A percentile compares a stretch with the other conserved stretches of the same genome.
These are phyloP conservation scores for Calonectria honghensis DNA, from an alignment of 2,329 filamentous ascomycete species.

Conservation along the genomic window DNA sequence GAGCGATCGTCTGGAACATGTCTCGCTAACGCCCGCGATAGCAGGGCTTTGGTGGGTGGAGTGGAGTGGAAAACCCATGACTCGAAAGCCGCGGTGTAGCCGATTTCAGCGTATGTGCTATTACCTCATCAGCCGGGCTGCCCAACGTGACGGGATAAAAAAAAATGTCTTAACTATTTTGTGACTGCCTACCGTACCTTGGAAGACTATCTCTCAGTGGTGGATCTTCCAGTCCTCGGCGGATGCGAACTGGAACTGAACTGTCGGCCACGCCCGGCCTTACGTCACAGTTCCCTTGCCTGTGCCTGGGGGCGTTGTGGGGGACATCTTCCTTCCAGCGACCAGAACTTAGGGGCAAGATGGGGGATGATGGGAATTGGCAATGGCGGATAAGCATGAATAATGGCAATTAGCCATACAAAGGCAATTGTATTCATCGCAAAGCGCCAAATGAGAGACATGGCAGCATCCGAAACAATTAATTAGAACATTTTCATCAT, in stretches of 20 bases:
- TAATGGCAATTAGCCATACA: not conserved
- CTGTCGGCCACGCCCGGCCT: constrained; percentile 33
- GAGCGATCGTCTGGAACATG: constrained; percentile 23
- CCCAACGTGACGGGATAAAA: not conserved
- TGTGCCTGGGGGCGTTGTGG: constrained; percentile 3
- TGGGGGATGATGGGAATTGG: not conserved
- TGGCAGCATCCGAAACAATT: not conserved
- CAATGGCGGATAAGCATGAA: not conserved
- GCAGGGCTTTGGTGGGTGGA: not conserved
- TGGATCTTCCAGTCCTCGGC: constrained; percentile 26
- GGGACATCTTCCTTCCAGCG: constrained; percentile 1
- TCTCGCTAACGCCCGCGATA: constrained; percentile 26
- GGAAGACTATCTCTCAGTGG: constrained; percentile 21
- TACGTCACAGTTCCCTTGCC: constrained; percentile 36
- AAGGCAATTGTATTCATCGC: not conserved
- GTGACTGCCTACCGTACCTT: constrained; percentile 2
- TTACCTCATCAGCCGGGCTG: not conserved
- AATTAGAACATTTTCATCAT: constrained; percentile 2
- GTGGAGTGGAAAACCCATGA: not conserved
- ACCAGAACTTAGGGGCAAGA: not conserved
- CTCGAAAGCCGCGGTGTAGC: constrained; percentile 25
- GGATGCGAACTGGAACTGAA: constrained; percentile 30
- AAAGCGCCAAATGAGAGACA: not conserved
- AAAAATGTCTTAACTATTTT: not conserved
- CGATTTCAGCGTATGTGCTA: constrained; percentile 1